Percentiles rank a stretch among this genome's conserved stretches.
Evolutionary conservation across 495 filamentous ascomycete species (phyloP).

Genomic region (Tetracladium setigerum): DNA sequence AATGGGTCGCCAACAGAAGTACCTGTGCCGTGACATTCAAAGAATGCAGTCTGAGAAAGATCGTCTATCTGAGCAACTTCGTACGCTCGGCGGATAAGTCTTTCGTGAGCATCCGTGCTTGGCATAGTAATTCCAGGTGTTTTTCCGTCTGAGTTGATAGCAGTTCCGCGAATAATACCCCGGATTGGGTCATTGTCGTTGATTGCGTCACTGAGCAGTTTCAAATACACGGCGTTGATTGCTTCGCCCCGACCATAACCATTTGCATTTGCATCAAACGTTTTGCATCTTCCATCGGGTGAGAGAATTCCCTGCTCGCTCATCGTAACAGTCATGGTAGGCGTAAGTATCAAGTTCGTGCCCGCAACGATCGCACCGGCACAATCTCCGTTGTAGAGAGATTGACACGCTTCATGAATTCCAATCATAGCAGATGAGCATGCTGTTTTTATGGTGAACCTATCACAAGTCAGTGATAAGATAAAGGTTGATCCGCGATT

Average conservation of each 20-base stretch:
- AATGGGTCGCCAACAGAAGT: constrained; percentile 37
- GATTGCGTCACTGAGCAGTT: constrained; percentile 47
- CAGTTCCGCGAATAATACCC: constrained; percentile 50
- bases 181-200: constrained; percentile 48
- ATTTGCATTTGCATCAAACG: constrained; percentile 45
- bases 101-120: constrained; percentile 45
- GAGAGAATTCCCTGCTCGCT: constrained; percentile 30
- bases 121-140: constrained; percentile 49
- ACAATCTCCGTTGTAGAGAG: constrained; percentile 11
- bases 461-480: not conserved
- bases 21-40: constrained; percentile 37
- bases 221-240: constrained; percentile 49
- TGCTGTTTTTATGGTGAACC: constrained; percentile 78
- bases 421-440: constrained; percentile 38
- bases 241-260: constrained; percentile 63
- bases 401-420: constrained; percentile 33
- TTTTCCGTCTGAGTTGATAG: constrained; percentile 50
- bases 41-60: constrained; percentile 4
- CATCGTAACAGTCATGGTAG: not conserved
- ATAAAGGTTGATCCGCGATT: no score
- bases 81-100: constrained; percentile 46
- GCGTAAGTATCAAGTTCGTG: constrained; percentile 10
- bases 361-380: constrained; percentile 26
- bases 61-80: constrained; percentile 24
- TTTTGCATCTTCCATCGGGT: constrained; percentile 33